phyloP scores from a whole-genome alignment of 768 basidiomycete genomes.

The Gloeopeniophorella convolvens region DNA sequence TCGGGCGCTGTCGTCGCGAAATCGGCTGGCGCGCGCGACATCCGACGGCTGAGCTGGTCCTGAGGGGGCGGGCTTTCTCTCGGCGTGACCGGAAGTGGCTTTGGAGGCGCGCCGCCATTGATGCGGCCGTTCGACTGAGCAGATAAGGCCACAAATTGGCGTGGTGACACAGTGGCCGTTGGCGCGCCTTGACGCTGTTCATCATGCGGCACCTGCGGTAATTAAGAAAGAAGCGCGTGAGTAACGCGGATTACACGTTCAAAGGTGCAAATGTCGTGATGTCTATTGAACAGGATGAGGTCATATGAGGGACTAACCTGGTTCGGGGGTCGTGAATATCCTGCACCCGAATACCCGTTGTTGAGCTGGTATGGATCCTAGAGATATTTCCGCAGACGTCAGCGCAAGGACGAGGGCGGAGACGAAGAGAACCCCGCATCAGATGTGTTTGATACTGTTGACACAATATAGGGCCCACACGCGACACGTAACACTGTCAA shows the following conservation, averaged over 20 bases:
- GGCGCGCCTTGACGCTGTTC: not conserved
- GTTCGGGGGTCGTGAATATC: not conserved
- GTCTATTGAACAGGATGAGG: not conserved
- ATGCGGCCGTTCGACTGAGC: conserved; percentile 2
- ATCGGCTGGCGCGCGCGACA: not conserved
- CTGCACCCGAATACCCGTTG: not conserved
- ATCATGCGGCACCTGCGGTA: conserved; percentile 2
- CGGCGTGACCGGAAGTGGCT: not conserved
- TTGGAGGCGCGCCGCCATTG: not conserved
- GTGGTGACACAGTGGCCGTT: not conserved
- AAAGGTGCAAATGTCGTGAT: conserved; percentile 1
- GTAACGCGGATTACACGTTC: conserved; percentile 8
- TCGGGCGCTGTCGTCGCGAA: not conserved
- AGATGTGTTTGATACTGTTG: too few relatives aligned
- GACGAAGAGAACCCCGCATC: not conserved
- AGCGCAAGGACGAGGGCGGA: not conserved
- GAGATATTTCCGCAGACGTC: not conserved
- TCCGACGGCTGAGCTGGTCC: not conserved
- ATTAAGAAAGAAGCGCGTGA: conserved; percentile 8
- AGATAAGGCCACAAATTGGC: not conserved
- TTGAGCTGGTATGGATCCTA: not conserved
- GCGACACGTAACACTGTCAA: not conserved
- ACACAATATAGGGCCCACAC: not conserved
- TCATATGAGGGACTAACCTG: conserved; percentile 13
- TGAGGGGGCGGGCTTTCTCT: not conserved